Percentiles rank a stretch among this genome's conserved stretches.
Conservation (phyloP, 495 filamentous ascomycete species). For the Xylaria intraflava region DNA sequence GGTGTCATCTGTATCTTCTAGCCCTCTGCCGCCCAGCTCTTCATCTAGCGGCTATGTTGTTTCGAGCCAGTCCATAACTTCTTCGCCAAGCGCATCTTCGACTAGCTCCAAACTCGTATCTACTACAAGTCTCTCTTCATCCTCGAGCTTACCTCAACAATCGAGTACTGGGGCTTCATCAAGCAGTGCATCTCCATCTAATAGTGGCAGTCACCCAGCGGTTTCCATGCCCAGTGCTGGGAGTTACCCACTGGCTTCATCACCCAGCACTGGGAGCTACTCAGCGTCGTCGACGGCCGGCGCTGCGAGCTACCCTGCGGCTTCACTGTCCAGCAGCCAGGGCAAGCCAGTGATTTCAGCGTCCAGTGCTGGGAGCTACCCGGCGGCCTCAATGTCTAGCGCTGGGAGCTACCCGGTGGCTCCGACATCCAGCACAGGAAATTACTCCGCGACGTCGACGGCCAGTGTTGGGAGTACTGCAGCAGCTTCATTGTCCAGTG, state of each 20-base stretch:
- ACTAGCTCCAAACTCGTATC: not conserved
- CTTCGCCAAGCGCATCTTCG: not conserved
- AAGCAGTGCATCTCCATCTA: too few relatives aligned
- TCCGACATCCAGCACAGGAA: not conserved
- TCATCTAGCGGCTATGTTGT: not conserved
- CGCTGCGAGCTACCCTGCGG: not conserved
- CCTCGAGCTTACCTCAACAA: not conserved
- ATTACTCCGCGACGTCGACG: not conserved
- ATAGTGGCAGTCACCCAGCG: not conserved
- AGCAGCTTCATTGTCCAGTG: conserved; percentile 1
- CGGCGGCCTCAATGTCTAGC: not conserved
- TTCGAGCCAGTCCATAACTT: not conserved
- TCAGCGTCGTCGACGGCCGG: not conserved
- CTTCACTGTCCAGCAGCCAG: not conserved
- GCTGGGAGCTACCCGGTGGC: not conserved
- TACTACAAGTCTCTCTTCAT: not conserved
- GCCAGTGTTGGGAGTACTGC: not conserved
- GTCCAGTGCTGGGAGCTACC: not conserved
- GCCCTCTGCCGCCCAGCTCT: not conserved
- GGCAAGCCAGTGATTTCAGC: not conserved
- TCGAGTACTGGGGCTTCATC: too few relatives aligned
- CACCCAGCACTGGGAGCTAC: not conserved
- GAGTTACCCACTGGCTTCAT: conserved; percentile 4
- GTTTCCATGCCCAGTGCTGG: not conserved
- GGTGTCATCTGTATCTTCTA: not conserved